These are phyloP conservation scores for Yamadazyma membranifaciens DNA, from an alignment of 1,139 yeast genomes.

Conservation along the genomic window DNA sequence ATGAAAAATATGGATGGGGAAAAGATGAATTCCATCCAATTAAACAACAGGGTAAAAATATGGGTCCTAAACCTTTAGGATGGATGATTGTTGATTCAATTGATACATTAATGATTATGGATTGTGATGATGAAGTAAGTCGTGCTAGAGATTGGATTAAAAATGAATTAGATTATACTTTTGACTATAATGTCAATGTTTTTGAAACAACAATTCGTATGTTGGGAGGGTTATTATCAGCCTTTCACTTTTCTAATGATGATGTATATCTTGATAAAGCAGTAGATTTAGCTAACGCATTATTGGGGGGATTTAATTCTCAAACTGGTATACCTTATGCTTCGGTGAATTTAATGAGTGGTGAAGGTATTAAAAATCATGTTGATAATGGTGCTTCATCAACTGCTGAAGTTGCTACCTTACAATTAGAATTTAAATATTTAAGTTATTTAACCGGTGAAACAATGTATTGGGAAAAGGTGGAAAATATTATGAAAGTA, in stretches of 20 bases:
- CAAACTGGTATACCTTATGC: slow-evolving; percentile 73
- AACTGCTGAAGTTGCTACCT: slow-evolving; percentile 87
- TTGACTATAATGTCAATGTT: slow-evolving; percentile 75
- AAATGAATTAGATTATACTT: slow-evolving; percentile 43
- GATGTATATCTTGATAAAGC: slow-evolving; percentile 77
- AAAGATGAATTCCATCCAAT: slow-evolving; percentile 46
- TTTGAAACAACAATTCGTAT: slow-evolving; percentile 93
- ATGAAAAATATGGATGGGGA: slow-evolving; percentile 82
- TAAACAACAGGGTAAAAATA: slow-evolving; percentile 60
- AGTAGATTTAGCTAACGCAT: slow-evolving; percentile 63
- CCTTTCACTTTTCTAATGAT: slow-evolving; percentile 69
- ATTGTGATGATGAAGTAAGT: slow-evolving; percentile 59
- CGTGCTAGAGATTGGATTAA: slow-evolving; percentile 76
- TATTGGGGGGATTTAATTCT: slow-evolving; percentile 66
- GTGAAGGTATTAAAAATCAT: slow-evolving; percentile 60
- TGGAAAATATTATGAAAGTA: slow-evolving; percentile 68
- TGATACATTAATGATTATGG: slow-evolving; percentile 85
- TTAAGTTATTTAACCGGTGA: slow-evolving; percentile 81
- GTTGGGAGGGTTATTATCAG: slow-evolving; percentile 89
- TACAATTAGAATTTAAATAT: slow-evolving; percentile 87
- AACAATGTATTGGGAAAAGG: slow-evolving; percentile 70
- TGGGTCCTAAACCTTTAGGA: slow-evolving; percentile 85
- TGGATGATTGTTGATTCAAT: slow-evolving; percentile 93
- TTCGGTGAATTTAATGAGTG: slow-evolving; percentile 68
- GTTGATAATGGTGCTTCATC: slow-evolving; percentile 67